phyloP scores from a whole-genome alignment of 805 yeast species.

The Sugiyamaella valdiviana region DNA sequence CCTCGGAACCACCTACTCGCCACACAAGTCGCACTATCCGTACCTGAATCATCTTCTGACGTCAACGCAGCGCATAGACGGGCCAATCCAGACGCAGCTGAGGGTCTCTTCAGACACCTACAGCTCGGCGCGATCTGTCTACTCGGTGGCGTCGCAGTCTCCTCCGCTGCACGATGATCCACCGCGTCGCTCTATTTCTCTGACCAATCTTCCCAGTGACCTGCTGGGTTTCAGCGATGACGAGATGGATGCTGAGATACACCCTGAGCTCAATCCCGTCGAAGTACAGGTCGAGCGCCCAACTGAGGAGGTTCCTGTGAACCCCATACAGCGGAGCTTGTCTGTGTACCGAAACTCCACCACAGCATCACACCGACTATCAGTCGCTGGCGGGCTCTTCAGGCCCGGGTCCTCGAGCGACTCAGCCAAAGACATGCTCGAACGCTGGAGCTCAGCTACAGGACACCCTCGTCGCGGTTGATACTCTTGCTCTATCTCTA shows the following conservation, averaged over 20 bases:
- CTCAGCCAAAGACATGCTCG: background rate
- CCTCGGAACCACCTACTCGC: slow-evolving; percentile 32
- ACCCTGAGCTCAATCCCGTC: background rate
- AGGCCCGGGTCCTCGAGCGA: background rate
- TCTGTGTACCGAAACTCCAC: background rate
- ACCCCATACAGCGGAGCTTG: background rate
- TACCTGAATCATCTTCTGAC: slow-evolving; percentile 26
- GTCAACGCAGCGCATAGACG: background rate
- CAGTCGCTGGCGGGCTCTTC: background rate
- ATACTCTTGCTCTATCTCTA: too few species aligned
- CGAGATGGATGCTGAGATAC: background rate
- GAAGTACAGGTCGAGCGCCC: background rate
- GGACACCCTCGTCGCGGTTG: too few species aligned
- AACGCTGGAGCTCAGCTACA: too few species aligned
- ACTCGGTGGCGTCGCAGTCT: background rate
- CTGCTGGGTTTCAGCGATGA: background rate
- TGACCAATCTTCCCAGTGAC: background rate
- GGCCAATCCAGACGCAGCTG: too few species aligned
- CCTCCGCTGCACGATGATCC: background rate
- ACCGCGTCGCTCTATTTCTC: background rate
- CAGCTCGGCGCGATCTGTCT: background rate
- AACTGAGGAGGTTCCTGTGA: background rate
- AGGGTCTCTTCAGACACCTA: background rate
- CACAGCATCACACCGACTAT: background rate
- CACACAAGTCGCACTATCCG: slow-evolving; percentile 42